Evolutionary conservation across 495 filamentous ascomycete genomes (phyloP).

Genomic region (Aspergillus bridgeri): DNA sequence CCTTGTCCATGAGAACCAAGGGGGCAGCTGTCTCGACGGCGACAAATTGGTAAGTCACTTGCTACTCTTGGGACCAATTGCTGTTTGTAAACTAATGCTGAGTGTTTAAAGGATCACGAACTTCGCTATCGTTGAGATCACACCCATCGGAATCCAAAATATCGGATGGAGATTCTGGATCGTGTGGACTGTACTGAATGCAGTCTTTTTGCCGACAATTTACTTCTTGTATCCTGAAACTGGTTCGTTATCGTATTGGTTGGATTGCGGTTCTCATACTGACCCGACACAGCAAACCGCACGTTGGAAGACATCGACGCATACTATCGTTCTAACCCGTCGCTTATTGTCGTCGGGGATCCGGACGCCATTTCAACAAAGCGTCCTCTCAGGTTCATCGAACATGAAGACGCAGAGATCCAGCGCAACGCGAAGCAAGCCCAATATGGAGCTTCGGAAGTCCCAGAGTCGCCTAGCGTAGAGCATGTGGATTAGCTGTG

Average conservation of each 20-base stretch:
- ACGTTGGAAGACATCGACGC: constrained; percentile 44
- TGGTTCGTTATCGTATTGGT: constrained; percentile 16
- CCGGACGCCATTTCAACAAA: constrained; percentile 25
- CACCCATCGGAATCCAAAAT: constrained; percentile 53
- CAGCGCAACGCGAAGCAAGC: neutral
- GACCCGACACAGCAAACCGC: constrained; percentile 33
- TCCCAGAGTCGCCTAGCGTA: neutral
- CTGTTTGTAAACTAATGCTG: neutral
- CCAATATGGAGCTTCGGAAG: neutral
- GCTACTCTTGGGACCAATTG: neutral
- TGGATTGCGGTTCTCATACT: constrained; percentile 5
- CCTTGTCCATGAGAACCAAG: constrained; percentile 54
- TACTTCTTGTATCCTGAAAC: constrained; percentile 65
- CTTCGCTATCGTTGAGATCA: constrained; percentile 60
- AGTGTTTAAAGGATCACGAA: constrained; percentile 50
- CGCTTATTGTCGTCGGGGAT: constrained; percentile 38
- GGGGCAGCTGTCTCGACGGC: constrained; percentile 57
- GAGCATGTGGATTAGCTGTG: neutral
- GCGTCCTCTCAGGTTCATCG: constrained; percentile 30
- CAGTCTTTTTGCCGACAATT: constrained; percentile 54
- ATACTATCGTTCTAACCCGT: constrained; percentile 42
- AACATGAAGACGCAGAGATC: constrained; percentile 29
- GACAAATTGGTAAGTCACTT: constrained; percentile 48
- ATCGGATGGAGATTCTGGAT: constrained; percentile 60
- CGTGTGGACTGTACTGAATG: constrained; percentile 58